Base-by-base conservation (phyloP, 2,329 filamentous ascomycete species). In the Parafenestella ontariensis region DNA sequence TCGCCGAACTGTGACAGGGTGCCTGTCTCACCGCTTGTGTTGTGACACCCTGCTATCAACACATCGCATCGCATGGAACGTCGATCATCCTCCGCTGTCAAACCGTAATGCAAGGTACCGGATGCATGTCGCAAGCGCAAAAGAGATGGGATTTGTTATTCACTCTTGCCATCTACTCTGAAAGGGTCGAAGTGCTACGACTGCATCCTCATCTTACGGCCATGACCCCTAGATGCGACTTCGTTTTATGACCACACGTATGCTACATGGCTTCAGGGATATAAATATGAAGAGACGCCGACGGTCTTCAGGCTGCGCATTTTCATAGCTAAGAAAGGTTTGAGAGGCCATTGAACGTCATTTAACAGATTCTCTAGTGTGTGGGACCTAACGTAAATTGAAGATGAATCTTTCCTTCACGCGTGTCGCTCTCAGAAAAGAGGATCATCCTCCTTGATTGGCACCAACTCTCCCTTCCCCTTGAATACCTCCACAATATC, bases 401-500 rank as follows among this genome's bases (percentile, higher is more conserved):
- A 34, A 34, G 31, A 34, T 4, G 13, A 5, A n/a, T 31, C 28
- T 31, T 13, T 6, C 7, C 13, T 23, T 2, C 15, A 23, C 15
- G n/a, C 29, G 23, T 33, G 20, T 11, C 26, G 20, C 21, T 23
- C 39, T 57, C 31, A 68, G 31, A 64, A 64, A 3, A 61, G 41
- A 7, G 65, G 59, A 52, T 64, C 66, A 11, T 58, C 50, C 31
- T 64, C 56, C 28, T 55, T 73, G 57, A 84, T 83, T 0, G 78
- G 77, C 49, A 77, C 72, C 49, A 86, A 57, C 8, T 79, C 58
- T 0, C 82, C 83, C 20, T 76, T 74, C 0, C 83, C 83, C 49
- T 78, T 78, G 61, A 82, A 85, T 11, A 70, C 74, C 68, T 84
- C 79, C 45, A 80, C 40, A 40, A 85, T 78, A 52, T 80, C 70